Evolutionary conservation across 2,329 filamentous ascomycete species (phyloP).

Genomic region (Alternaria ethzedia): DNA sequence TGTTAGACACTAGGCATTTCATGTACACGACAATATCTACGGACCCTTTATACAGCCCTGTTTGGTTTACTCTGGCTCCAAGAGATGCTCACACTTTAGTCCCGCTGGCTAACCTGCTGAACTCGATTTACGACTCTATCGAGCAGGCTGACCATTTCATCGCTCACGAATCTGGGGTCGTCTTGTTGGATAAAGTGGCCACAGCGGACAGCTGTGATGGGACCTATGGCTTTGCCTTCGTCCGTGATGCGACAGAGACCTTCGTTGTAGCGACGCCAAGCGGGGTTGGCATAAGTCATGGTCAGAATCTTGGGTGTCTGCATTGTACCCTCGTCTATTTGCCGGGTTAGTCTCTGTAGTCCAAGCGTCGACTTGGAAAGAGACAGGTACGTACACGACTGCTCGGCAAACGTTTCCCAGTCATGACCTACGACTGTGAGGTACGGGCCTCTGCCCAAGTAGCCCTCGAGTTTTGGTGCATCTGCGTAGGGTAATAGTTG

Average conservation of each 20-base stretch:
- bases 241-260: slow-evolving; percentile 56
- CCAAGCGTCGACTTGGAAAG: slow-evolving; percentile 1
- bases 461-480: slow-evolving; percentile 50
- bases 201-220: slow-evolving; percentile 56
- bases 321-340: slow-evolving; percentile 31
- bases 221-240: slow-evolving; percentile 50
- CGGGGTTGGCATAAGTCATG: slow-evolving; percentile 60
- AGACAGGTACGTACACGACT: slow-evolving; percentile 42
- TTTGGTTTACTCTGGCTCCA: background rate
- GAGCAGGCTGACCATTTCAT: slow-evolving; percentile 41
- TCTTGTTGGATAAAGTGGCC: slow-evolving; percentile 65
- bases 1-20: background rate
- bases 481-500: slow-evolving; percentile 54
- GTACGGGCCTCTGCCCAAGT: slow-evolving; percentile 47
- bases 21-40: background rate
- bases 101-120: slow-evolving; percentile 42
- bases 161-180: slow-evolving; percentile 52
- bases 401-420: slow-evolving; percentile 58
- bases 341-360: slow-evolving; percentile 1
- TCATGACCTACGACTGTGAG: slow-evolving; percentile 63
- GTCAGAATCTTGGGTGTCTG: slow-evolving; percentile 49
- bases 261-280: slow-evolving; percentile 62
- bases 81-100: background rate
- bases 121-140: slow-evolving; percentile 46
- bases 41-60: background rate